Evolutionary conservation across 495 filamentous ascomycete species (phyloP).

Genomic region (Penicillium longicatenatum): DNA sequence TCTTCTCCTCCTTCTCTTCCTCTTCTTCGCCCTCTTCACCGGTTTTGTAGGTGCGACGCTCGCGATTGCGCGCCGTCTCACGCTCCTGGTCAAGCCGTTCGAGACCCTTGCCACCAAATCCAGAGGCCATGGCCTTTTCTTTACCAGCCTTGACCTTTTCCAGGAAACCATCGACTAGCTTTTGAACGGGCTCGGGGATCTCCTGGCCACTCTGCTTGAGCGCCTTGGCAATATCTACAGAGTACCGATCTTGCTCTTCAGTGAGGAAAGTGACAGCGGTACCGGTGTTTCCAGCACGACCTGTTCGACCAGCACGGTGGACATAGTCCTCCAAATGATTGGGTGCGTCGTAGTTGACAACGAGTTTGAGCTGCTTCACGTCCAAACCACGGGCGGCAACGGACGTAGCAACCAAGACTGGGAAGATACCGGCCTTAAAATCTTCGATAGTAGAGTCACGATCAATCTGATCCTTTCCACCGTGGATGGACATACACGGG

Average conservation of each 20-base stretch:
- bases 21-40: conserved; percentile 84
- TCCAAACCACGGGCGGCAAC: conserved; percentile 95
- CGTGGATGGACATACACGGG: conserved; percentile 94
- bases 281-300: conserved; percentile 90
- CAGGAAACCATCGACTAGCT: conserved; percentile 66
- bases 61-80: conserved; percentile 77
- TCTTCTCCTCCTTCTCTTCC: conserved; percentile 73
- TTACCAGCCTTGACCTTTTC: conserved; percentile 93
- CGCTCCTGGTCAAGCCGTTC: conserved; percentile 90
- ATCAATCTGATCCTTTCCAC: conserved; percentile 94
- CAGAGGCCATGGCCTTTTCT: conserved; percentile 71
- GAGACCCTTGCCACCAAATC: conserved; percentile 93
- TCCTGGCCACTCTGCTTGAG: conserved; percentile 86
- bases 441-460: conserved; percentile 92
- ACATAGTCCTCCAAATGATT: conserved; percentile 99
- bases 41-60: conserved; percentile 86
- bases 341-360: conserved; percentile 95
- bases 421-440: conserved; percentile 89
- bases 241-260: conserved; percentile 85
- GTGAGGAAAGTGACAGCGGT: conserved; percentile 95
- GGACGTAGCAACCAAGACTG: conserved; percentile 90
- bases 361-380: conserved; percentile 93
- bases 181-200: conserved; percentile 70
- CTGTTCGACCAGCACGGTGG: conserved; percentile 91
- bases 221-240: conserved; percentile 88